These are phyloP conservation scores for Alternaria brassicae DNA, from an alignment of 2,329 filamentous ascomycete species.

Conservation along the genomic window DNA sequence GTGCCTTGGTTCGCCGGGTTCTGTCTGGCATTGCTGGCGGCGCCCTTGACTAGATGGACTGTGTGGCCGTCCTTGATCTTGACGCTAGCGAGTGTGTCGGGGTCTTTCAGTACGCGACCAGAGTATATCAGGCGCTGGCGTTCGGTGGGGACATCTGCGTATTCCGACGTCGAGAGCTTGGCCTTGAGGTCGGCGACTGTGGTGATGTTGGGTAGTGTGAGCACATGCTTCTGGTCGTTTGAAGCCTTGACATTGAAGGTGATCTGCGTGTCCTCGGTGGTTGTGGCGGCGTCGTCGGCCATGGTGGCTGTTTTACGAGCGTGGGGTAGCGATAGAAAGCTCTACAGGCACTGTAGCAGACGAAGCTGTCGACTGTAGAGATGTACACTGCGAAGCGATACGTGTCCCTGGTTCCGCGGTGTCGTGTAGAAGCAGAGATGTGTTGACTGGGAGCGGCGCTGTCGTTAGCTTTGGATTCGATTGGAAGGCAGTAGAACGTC, in stretches of 20 bases:
- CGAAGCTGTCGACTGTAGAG: background rate
- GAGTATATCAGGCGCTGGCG: conserved; percentile 97
- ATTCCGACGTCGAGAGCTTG: conserved; percentile 81
- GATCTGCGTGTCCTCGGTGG: conserved; percentile 73
- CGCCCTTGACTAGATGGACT: conserved; percentile 95
- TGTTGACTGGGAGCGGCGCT: conserved; percentile 7
- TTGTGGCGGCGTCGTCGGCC: conserved; percentile 67
- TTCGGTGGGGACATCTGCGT: conserved; percentile 85
- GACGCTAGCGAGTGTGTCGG: conserved; percentile 81
- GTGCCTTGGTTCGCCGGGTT: conserved; percentile 60
- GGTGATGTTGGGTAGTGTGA: conserved; percentile 79
- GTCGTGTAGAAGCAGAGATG: conserved; percentile 15
- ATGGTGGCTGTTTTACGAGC: conserved; percentile 53
- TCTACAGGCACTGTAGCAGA: background rate
- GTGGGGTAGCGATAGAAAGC: conserved; percentile 17
- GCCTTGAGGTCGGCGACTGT: conserved; percentile 87
- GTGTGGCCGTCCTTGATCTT: conserved; percentile 98
- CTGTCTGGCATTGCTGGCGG: conserved; percentile 79
- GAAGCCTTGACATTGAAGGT: conserved; percentile 99
- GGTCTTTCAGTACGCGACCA: conserved; percentile 94
- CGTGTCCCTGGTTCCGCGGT: background rate
- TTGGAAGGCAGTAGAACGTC: conserved; percentile 44
- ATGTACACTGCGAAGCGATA: conserved; percentile 9
- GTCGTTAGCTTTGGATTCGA: conserved; percentile 23
- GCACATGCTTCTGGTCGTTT: conserved; percentile 81